Evolutionary conservation across 1,139 yeast species (phyloP), one percentile per base, ranked within the genome.

Genomic region (Sugiyamaella xylanicola): DNA sequence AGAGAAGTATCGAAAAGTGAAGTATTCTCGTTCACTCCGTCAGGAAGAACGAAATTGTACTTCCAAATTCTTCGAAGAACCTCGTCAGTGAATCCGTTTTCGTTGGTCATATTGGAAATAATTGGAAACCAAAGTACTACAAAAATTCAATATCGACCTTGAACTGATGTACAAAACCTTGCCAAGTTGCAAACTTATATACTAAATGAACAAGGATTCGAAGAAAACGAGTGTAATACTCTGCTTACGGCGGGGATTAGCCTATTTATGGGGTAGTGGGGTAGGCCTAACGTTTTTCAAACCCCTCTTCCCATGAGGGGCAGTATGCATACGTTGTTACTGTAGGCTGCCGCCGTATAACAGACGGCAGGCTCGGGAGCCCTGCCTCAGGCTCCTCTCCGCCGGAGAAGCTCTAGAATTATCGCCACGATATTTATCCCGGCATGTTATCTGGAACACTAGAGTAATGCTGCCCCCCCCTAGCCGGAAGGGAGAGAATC

Each of bases 61-160:
- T 39, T 36, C 19, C 61, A 56, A 11, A 61, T 48, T 21, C 60
- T 54, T 13, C 57, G 52, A 21, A 51, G 21, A 25, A 56, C 55
- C 39, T 61, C 61, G 11, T 57, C 58, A 19, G 59, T 50, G 47
- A 61, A 57, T 20, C 54, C 54, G 43, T 46, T 47, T 21, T 53
- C 52, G 25, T 53, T 36, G 36, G 44, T 19, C 22, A 13, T 32
- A 15, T 8, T 32, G 37, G 37, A 32, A 8, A n/a, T n/a, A n/a
- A n/a, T n/a, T n/a, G n/a, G n/a, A n/a, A n/a, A n/a, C n/a, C n/a
- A n/a, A n/a, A n/a, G n/a, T n/a, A n/a, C n/a, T n/a, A n/a, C n/a
- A n/a, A n/a, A n/a, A n/a, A n/a, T n/a, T n/a, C n/a, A n/a, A n/a
- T n/a, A n/a, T n/a, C n/a, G n/a, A n/a, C n/a, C n/a, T n/a, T n/a